Evolutionary conservation across 768 basidiomycete species (phyloP).

Genomic region (Paxillus rubicundulus): DNA sequence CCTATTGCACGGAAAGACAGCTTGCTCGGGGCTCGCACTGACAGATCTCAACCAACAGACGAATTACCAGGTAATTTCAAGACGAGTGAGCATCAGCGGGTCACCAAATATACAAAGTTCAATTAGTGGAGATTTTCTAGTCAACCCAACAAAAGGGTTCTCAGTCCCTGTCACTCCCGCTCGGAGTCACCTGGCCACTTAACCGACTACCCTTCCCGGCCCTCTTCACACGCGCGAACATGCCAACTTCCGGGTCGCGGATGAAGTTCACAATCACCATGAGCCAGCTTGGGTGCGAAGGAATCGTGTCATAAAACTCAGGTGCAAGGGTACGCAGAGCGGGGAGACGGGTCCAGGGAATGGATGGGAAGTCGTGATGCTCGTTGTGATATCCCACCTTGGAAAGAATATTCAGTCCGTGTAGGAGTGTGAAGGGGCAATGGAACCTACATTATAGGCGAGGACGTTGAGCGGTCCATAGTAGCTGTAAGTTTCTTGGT

Average conservation of each 20-base stretch:
- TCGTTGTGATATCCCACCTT: slow-evolving; percentile 99
- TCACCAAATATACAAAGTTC: background rate
- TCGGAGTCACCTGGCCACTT: slow-evolving; percentile 19
- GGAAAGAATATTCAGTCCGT: background rate
- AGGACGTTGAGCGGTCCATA: slow-evolving; percentile 89
- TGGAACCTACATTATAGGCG: slow-evolving; percentile 83
- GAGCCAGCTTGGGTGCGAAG: slow-evolving; percentile 89
- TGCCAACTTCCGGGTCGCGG: slow-evolving; percentile 81
- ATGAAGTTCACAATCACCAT: slow-evolving; percentile 96
- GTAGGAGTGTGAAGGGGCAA: background rate
- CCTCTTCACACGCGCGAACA: slow-evolving; percentile 86
- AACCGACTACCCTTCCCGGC: slow-evolving; percentile 37
- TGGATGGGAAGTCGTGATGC: slow-evolving; percentile 97
- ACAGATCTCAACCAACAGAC: no score
- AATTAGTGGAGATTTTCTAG: slow-evolving; percentile 11
- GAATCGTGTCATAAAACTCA: slow-evolving; percentile 88
- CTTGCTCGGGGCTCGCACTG: background rate
- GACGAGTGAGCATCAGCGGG: no score
- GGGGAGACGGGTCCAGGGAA: slow-evolving; percentile 93
- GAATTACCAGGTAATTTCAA: no score
- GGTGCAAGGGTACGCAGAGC: slow-evolving; percentile 78
- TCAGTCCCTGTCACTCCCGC: slow-evolving; percentile 13
- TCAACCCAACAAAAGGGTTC: background rate
- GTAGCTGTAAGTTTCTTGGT: slow-evolving; percentile 96
- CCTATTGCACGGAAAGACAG: no score